phyloP scores from a whole-genome alignment of 2,329 filamentous ascomycete genomes.

The Calonectria pseudoturangicola region DNA sequence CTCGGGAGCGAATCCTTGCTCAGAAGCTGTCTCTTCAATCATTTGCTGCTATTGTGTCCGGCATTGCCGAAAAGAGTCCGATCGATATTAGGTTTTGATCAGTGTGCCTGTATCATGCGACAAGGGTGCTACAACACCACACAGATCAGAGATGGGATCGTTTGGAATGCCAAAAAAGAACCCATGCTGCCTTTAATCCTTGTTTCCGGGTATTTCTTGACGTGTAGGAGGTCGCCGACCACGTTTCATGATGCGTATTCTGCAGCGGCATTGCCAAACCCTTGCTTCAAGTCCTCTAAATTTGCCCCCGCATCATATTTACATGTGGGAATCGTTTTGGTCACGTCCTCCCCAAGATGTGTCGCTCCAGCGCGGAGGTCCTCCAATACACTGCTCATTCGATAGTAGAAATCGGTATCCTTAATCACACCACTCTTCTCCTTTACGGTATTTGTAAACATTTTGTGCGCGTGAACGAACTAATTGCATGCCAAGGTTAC shows the following conservation, averaged over 20 bases:
- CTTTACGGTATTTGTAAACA: not conserved
- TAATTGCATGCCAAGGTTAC: not conserved
- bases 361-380: not conserved
- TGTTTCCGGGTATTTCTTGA: slow-evolving; percentile 1
- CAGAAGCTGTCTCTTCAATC: not conserved
- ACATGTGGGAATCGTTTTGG: slow-evolving; percentile 3
- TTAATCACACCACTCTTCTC: not conserved
- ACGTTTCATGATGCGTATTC: not conserved
- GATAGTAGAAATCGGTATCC: not conserved
- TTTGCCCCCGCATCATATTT: slow-evolving; percentile 10
- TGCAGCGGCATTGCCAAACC: not conserved
- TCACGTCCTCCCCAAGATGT: not conserved
- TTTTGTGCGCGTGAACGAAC: not conserved
- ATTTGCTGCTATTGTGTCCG: not conserved
- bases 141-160: not conserved
- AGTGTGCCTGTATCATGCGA: not conserved
- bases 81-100: not conserved
- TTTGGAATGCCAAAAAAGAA: not conserved
- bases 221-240: not conserved
- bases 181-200: not conserved
- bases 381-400: not conserved
- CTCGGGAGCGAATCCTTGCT: not conserved
- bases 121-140: not conserved
- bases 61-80: not conserved
- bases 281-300: slow-evolving; percentile 18